These are phyloP conservation scores for Wickerhamiella domercqiae DNA, from an alignment of 805 yeast species.

Conservation along the genomic window DNA sequence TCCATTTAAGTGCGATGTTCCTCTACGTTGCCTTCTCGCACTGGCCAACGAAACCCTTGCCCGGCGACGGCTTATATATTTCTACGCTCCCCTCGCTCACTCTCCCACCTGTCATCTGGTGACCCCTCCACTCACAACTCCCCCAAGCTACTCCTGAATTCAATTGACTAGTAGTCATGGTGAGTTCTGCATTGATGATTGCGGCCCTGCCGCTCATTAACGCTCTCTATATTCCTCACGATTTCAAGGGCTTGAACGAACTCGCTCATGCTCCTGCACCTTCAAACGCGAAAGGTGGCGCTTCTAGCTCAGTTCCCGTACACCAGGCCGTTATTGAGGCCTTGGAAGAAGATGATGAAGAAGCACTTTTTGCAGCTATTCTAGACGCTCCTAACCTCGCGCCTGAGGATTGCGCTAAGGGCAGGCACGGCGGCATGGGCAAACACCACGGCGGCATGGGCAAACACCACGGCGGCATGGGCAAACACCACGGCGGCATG, in stretches of 20 bases:
- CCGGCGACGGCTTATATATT: neutral
- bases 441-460: no score
- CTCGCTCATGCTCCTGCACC: neutral
- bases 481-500: no score
- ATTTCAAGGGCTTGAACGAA: conserved; percentile 5
- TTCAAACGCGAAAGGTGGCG: no score
- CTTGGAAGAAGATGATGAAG: neutral
- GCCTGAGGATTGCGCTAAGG: no score
- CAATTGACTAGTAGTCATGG: conserved; percentile 11
- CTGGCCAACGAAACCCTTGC: conserved; percentile 2
- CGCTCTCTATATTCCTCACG: conserved; percentile 19
- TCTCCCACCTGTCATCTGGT: conserved; percentile 1
- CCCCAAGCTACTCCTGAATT: neutral
- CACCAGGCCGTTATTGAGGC: neutral
- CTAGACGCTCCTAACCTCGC: no score
- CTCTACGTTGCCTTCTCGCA: no score
- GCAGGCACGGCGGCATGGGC: no score
- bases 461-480: no score
- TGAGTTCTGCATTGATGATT: conserved; percentile 14
- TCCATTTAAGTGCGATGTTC: no score
- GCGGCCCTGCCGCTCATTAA: conserved; percentile 13
- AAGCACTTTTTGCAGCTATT: no score
- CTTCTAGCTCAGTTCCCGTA: neutral
- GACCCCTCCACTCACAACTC: neutral
- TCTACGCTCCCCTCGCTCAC: neutral